These are phyloP conservation scores for Nelumbo lutea DNA, from an alignment of 164 flowering plant genomes.

Conservation along the genomic window DNA sequence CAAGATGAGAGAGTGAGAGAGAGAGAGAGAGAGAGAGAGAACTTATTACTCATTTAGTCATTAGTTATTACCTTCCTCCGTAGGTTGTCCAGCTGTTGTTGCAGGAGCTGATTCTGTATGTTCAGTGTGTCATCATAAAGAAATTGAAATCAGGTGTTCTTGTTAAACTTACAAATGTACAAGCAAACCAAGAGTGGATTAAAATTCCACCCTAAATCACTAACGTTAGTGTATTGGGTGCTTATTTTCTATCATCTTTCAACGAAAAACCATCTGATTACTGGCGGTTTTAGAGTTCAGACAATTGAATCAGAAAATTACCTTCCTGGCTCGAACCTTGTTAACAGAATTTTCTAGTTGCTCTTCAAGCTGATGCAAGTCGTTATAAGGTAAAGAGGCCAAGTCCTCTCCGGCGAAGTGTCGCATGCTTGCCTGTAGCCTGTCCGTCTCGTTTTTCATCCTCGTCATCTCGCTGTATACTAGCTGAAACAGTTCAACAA, in stretches of 20 bases:
- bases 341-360: constrained; percentile 31
- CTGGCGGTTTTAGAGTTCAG: not conserved
- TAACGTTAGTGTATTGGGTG: too few species aligned
- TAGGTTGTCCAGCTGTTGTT: constrained; percentile 42
- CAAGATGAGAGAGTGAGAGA: not conserved
- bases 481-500: constrained; percentile 12
- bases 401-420: constrained; percentile 35
- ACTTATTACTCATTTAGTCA: too few species aligned
- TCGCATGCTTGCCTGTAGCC: constrained; percentile 34
- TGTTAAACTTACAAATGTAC: not conserved
- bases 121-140: not conserved
- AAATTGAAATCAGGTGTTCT: not conserved
- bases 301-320: constrained; percentile 1
- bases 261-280: not conserved
- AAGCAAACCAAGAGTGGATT: too few species aligned
- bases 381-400: constrained; percentile 19
- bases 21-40: not conserved
- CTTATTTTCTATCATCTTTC: not conserved
- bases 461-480: constrained; percentile 29
- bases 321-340: constrained; percentile 44
- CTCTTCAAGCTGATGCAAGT: constrained; percentile 34
- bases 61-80: constrained; percentile 31
- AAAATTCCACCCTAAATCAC: too few species aligned
- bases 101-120: constrained; percentile 33
- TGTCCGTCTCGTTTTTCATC: constrained; percentile 32